Conservation (phyloP, 1,284 basidiomycete genomes). For the Malassezia slooffiae region DNA sequence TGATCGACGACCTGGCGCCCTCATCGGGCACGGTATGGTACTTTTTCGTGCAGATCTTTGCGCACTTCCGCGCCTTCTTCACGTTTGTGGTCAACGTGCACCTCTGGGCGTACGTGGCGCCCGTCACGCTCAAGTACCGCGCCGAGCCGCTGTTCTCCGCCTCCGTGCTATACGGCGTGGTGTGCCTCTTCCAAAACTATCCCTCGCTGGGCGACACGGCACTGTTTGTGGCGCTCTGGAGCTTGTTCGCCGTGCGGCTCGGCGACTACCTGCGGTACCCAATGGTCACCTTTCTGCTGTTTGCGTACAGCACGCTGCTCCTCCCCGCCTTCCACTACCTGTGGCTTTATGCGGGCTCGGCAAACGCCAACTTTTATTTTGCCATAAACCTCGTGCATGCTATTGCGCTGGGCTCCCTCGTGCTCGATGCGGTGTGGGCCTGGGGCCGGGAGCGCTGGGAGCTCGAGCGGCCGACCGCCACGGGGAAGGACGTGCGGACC, state of each 20-base stretch:
- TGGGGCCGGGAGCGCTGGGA: constrained; percentile 40
- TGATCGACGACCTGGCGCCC: constrained; percentile 57
- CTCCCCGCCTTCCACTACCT: constrained; percentile 82
- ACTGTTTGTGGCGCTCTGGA: constrained; percentile 67
- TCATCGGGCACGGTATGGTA: constrained; percentile 97
- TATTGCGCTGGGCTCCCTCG: constrained; percentile 67
- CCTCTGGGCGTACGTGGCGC: constrained; percentile 68
- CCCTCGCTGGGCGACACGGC: constrained; percentile 79
- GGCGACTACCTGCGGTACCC: constrained; percentile 66
- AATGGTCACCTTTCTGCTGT: constrained; percentile 69
- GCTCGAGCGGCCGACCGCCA: constrained; percentile 17
- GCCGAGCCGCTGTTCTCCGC: constrained; percentile 75
- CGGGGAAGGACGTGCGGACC: constrained; percentile 3
- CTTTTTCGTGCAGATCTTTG: constrained; percentile 99
- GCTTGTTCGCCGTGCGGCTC: constrained; percentile 47
- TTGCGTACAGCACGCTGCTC: constrained; percentile 72
- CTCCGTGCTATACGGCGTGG: constrained; percentile 65
- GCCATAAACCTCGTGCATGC: constrained; percentile 88
- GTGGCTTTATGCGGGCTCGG: constrained; percentile 82
- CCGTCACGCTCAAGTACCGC: constrained; percentile 65
- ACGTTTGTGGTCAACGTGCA: constrained; percentile 88
- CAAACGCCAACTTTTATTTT: constrained; percentile 98
- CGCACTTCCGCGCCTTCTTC: constrained; percentile 92
- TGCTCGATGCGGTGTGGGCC: constrained; percentile 71
- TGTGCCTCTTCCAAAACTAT: constrained; percentile 81